Conservation (phyloP, 176 grass and related monocot genomes). For the Eleusine indica region DNA sequence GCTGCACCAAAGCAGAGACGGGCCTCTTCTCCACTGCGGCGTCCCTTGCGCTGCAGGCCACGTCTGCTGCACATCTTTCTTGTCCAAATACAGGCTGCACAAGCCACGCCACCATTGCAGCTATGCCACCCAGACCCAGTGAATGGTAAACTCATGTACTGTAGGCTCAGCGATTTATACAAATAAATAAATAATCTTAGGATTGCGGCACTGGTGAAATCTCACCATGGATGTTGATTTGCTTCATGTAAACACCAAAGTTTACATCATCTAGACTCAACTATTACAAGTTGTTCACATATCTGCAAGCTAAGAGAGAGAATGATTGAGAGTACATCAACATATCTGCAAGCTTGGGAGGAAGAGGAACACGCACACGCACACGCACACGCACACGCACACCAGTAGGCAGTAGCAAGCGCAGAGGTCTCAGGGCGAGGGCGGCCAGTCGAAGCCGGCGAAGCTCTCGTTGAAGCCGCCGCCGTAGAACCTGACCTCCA, state of each 20-base stretch:
- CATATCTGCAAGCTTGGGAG: slow-evolving; percentile 33
- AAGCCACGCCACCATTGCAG: background rate
- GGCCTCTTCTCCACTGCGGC: background rate
- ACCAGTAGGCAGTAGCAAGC: background rate
- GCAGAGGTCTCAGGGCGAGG: slow-evolving; percentile 63
- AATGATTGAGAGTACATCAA: background rate
- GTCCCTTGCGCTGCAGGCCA: slow-evolving; percentile 9
- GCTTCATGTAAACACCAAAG: slow-evolving; percentile 59
- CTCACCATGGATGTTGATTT: slow-evolving; percentile 42
- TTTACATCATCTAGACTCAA: slow-evolving; percentile 50
- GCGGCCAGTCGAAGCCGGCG: slow-evolving; percentile 78
- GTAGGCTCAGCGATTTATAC: background rate
- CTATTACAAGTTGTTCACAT: slow-evolving; percentile 32
- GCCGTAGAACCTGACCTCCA: slow-evolving; percentile 90
- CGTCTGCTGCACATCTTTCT: slow-evolving; percentile 38
- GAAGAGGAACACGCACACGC: slow-evolving; percentile 35
- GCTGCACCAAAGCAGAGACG: slow-evolving; percentile 4
- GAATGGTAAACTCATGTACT: background rate
- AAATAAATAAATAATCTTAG: background rate
- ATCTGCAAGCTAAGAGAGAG: slow-evolving; percentile 34
- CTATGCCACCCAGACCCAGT: background rate
- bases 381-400: background rate
- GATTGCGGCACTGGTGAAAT: slow-evolving; percentile 22
- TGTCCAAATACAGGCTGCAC: slow-evolving; percentile 18
- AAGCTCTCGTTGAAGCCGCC: slow-evolving; percentile 63